Evolutionary conservation across 208 protist genomes (phyloP).

Genomic region (Trypanosoma grayi): DNA sequence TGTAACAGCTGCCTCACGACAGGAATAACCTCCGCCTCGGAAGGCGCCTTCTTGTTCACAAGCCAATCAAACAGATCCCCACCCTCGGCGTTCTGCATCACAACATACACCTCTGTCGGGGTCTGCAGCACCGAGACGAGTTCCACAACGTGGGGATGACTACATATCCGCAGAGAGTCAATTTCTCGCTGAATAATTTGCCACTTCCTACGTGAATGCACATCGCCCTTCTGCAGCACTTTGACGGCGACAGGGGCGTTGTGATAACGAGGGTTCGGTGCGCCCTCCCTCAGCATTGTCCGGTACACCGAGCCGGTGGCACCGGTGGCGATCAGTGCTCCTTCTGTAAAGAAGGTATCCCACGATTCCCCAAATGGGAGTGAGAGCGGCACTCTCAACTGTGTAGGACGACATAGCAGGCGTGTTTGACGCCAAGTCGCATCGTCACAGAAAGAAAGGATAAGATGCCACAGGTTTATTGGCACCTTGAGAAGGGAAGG

Average conservation of each 20-base stretch:
- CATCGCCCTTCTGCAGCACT: constrained; percentile 39
- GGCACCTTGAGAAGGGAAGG: constrained; percentile 32
- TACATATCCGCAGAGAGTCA: constrained; percentile 33
- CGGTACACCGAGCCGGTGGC: constrained; percentile 46
- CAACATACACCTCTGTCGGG: constrained; percentile 46
- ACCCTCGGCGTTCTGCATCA: too few relatives aligned
- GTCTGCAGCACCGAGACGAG: constrained; percentile 48
- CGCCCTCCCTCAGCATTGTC: constrained; percentile 13
- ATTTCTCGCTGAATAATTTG: constrained; percentile 46
- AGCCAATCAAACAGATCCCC: constrained; percentile 69
- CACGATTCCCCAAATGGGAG: constrained; percentile 39
- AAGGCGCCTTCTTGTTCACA: constrained; percentile 33
- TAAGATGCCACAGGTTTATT: constrained; percentile 26
- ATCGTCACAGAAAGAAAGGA: constrained; percentile 38
- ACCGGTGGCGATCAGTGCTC: constrained; percentile 40
- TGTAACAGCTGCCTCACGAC: constrained; percentile 23
- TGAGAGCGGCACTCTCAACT: constrained; percentile 40
- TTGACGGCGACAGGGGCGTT: constrained; percentile 45
- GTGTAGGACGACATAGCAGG: constrained; percentile 42
- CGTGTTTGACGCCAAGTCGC: constrained; percentile 23
- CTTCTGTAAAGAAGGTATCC: constrained; percentile 42
- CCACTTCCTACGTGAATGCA: constrained; percentile 53
- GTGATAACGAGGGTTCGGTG: constrained; percentile 5
- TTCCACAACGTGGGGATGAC: constrained; percentile 48
- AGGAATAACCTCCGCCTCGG: constrained; percentile 40